Base-by-base conservation (phyloP, 192 early-diverging fungal genomes). In the Dissophora globulifera region DNA sequence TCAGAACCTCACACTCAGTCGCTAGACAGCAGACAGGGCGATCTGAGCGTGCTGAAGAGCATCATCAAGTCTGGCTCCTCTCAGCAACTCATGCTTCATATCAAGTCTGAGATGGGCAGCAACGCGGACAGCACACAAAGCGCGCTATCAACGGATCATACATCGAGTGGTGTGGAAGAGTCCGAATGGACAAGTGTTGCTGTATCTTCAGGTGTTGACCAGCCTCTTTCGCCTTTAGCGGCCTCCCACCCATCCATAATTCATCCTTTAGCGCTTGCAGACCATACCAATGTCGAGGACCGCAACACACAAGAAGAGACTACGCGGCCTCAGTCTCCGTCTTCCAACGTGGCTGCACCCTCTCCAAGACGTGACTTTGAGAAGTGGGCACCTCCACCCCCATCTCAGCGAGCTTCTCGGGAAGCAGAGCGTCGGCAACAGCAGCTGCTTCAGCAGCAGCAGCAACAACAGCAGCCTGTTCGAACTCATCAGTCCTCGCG, bases 221-320 rank as follows among this genome's bases (percentile, higher is more conserved):
- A 67, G 26, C 72, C 72, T 1, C 38, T 67, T 9, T 76, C 72
- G 16, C 64, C 72, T 17, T n/a, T 76, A 20, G 65, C 64, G 1
- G 45, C 58, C 2, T 61, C 62, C 10, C 52, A 55, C 26, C 58
- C 64, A 55, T 13, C 38, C 17, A 59, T 46, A 17, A 19, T 20
- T 12, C 19, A 16, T 13, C 17, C 48, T 29, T 10, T 32, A 1
- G 12, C 19, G 8, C 31, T 38, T 25, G 6, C 26, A 5, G 8
- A 47, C 9, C 47, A n/a, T 19, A 13, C 54, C 19, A 31, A 56
- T 7, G 13, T 25, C 30, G 22, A 19, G 26, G 33, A 0, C n/a
- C n/a, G n/a, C 7, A 48, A 40, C 0, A 11, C 23, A 15, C 8
- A 12, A 42, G 45, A 57, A 5, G 17, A 19, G 13, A 7, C 29